A percentile compares a stretch with the other conserved stretches of the same genome.
Evolutionary conservation across 108 stramenopile species (phyloP).

Genomic region (Chaetoceros tenuissimus): DNA sequence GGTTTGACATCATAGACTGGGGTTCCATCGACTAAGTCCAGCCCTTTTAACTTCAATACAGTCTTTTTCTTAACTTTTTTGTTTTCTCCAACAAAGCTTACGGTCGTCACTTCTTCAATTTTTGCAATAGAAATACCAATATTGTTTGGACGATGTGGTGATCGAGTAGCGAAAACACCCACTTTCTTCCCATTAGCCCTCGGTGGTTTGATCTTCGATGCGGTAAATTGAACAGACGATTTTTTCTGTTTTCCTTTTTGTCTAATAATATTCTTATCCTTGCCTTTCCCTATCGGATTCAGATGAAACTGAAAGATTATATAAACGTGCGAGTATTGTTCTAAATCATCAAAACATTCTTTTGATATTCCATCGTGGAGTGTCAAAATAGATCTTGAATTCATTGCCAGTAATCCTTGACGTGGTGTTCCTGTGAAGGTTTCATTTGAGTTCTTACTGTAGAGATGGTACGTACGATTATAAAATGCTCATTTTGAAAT

Average conservation of each 20-base stretch:
- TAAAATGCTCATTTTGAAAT: too few species aligned
- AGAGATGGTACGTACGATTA: too few species aligned
- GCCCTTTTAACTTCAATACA: slow-evolving; percentile 42
- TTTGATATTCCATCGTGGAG: slow-evolving; percentile 28
- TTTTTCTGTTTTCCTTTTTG: slow-evolving; percentile 22
- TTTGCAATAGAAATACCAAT: slow-evolving; percentile 85
- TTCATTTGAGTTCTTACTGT: too few species aligned
- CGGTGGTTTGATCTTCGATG: slow-evolving; percentile 73
- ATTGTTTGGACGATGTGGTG: slow-evolving; percentile 94
- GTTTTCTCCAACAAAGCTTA: too few species aligned
- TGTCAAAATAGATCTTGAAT: slow-evolving; percentile 48
- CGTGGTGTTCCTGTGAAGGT: slow-evolving; percentile 87
- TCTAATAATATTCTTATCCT: slow-evolving; percentile 28
- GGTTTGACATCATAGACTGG: slow-evolving; percentile 95
- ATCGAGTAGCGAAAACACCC: slow-evolving; percentile 87
- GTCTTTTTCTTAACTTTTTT: slow-evolving; percentile 32
- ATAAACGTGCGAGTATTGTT: slow-evolving; percentile 85
- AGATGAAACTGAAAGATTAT: slow-evolving; percentile 94
- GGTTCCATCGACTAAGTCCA: slow-evolving; percentile 88
- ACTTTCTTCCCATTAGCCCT: slow-evolving; percentile 71
- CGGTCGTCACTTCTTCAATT: slow-evolving; percentile 18
- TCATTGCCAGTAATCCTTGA: slow-evolving; percentile 64
- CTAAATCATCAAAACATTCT: slow-evolving; percentile 60
- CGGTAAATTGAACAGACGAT: slow-evolving; percentile 29
- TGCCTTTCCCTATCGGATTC: slow-evolving; percentile 89